These are phyloP conservation scores for Albugo laibachii DNA, from an alignment of 352 stramenopile genomes.

Conservation along the genomic window DNA sequence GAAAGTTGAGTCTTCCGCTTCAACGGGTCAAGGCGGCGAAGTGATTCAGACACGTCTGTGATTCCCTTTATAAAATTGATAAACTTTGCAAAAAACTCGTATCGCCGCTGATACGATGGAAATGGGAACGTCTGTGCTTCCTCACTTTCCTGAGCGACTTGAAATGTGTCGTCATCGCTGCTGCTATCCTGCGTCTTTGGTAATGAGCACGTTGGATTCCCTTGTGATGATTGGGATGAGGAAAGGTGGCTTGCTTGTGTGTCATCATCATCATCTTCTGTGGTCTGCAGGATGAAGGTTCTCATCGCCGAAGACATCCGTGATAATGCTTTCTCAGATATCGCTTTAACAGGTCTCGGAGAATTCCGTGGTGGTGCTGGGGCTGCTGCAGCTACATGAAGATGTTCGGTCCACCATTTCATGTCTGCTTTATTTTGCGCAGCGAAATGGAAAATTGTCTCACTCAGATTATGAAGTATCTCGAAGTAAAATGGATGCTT, in stretches of 20 bases:
- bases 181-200: not conserved
- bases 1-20: constrained; percentile 40
- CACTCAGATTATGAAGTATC: constrained; percentile 43
- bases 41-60: constrained; percentile 53
- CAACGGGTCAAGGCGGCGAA: constrained; percentile 36
- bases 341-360: constrained; percentile 18
- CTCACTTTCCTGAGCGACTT: not conserved
- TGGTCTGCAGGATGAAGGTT: constrained; percentile 43
- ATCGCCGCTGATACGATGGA: constrained; percentile 21
- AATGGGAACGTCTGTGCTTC: constrained; percentile 6
- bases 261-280: constrained; percentile 3
- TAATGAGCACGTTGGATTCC: not conserved
- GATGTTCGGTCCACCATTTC: constrained; percentile 27
- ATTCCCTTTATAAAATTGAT: constrained; percentile 67
- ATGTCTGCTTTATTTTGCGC: constrained; percentile 42
- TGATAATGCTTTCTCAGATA: constrained; percentile 21
- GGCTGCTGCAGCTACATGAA: constrained; percentile 22
- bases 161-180: too few species aligned
- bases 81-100: constrained; percentile 67
- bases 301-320: constrained; percentile 63
- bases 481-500: constrained; percentile 68
- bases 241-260: not conserved
- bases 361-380: constrained; percentile 22
- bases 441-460: constrained; percentile 57
- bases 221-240: constrained; percentile 1